Evolutionary conservation across 768 basidiomycete genomes (phyloP), one percentile per base, ranked within the genome.

Genomic region (Lactarius deliciosus): DNA sequence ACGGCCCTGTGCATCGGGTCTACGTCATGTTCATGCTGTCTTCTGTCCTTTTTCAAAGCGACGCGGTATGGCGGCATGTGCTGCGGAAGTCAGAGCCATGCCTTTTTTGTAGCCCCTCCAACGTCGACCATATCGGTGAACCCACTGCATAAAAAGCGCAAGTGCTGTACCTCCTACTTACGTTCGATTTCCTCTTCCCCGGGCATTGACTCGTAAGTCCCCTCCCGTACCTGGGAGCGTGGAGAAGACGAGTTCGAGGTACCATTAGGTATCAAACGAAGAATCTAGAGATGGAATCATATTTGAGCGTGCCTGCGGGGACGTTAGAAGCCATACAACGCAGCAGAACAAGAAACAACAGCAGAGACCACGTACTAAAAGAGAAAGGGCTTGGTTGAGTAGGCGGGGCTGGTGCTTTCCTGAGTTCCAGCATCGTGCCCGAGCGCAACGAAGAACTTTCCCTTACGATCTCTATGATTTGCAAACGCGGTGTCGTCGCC

Each of bases 231-330:
- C 38, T 63, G 60, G 70, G 73, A 77, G 68, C 80, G 80, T 66
- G 77, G 66, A 22, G 74, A 73, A 18, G 77, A 76, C 61, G 90
- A 80, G 70, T 89, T 84, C 2, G 79, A 85, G 4, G 86, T 84
- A 61, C 90, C 90, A 65, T 90, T 86, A 20, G 90, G 72, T 41
- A 92, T 79, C 0, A 87, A 85, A 70, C 87, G 74, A 90, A 88
- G 79, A 89, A 91, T 71, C 86, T 85, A 67, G 83, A 82, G 47
- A 96, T 79, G 2, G 89, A 81, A 61, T 93, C 90, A 69, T 86
- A 82, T 77, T 96, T 96, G 72, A 81, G 82, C 41, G 81, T 75
- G 50, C 92, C 93, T 90, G 71, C 28, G 59, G n/a, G 22, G 47
- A 64, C 56, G 61, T 25, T 47, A 18, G 61, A 25, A 30, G 53